Evolutionary conservation across 306 rosid species (phyloP).

Genomic region (Oemleria cerasiformis): DNA sequence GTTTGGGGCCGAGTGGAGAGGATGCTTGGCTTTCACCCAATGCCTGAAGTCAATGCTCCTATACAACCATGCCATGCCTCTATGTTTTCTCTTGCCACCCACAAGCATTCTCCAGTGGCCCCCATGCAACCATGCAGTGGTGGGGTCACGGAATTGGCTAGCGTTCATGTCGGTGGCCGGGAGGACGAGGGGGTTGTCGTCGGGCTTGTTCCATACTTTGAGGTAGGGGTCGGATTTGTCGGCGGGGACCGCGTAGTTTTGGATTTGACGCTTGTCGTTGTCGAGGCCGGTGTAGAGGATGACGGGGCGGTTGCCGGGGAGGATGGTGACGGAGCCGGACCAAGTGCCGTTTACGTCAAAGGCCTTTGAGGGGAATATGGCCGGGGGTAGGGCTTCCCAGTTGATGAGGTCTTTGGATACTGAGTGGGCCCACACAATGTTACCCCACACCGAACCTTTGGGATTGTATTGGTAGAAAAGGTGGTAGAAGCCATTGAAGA

Average conservation of each 20-base stretch:
- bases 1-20: conserved; percentile 3
- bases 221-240: conserved; percentile 20
- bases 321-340: conserved; percentile 29
- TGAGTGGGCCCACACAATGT: conserved; percentile 30
- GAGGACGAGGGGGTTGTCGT: conserved; percentile 8
- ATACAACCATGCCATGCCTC: conserved; percentile 23
- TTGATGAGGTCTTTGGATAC: conserved; percentile 19
- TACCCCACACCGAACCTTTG: conserved; percentile 17
- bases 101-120: conserved; percentile 16
- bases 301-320: conserved; percentile 11
- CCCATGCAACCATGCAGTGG: conserved; percentile 22
- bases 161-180: conserved; percentile 17
- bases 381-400: conserved; percentile 22
- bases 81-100: conserved; percentile 6
- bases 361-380: conserved; percentile 13
- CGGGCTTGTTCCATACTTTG: conserved; percentile 22
- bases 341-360: conserved; percentile 28
- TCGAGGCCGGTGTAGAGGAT: conserved; percentile 29
- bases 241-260: conserved; percentile 20
- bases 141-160: conserved; percentile 23
- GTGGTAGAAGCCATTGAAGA: conserved; percentile 26
- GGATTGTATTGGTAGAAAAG: conserved; percentile 35
- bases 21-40: conserved; percentile 17
- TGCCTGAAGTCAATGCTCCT: conserved; percentile 16
- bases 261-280: conserved; percentile 16